Percentiles rank a stretch among this genome's conserved stretches.
Evolutionary conservation across 1,139 yeast genomes (phyloP).

Genomic region (Lodderomyces oxycetoniae): DNA sequence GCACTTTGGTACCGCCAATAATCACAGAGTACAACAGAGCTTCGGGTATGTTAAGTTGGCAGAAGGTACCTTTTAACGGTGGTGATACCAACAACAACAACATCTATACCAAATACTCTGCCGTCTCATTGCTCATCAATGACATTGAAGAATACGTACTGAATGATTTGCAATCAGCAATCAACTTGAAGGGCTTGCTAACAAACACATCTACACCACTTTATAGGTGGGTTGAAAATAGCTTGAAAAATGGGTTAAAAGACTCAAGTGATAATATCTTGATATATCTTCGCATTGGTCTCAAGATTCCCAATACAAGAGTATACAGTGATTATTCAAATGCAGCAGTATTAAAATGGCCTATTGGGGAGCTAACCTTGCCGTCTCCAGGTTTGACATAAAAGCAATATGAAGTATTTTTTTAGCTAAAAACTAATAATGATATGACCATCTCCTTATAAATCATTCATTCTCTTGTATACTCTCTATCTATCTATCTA

Average conservation of each 20-base stretch:
- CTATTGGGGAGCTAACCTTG: conserved; percentile 46
- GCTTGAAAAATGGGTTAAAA: conserved; percentile 20
- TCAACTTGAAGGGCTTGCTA: conserved; percentile 41
- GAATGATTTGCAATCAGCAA: conserved; percentile 9
- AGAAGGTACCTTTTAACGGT: conserved; percentile 9
- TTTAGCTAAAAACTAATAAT: no score
- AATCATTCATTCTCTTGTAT: no score
- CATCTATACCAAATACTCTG: conserved; percentile 25
- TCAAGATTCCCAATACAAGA: conserved; percentile 38
- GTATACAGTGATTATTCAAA: conserved; percentile 51
- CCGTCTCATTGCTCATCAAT: conserved; percentile 64
- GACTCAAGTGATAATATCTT: conserved; percentile 31
- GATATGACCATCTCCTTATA: no score
- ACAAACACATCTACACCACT: conserved; percentile 28
- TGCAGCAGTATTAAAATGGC: conserved; percentile 56
- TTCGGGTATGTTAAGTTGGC: conserved; percentile 36
- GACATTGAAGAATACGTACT: conserved; percentile 68
- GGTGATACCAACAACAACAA: conserved; percentile 8
- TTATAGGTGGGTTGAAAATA: conserved; percentile 26
- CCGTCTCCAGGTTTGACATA: conserved; percentile 45
- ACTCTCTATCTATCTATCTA: no score
- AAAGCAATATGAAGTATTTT: neutral
- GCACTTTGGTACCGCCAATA: conserved; percentile 48
- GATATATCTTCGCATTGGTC: conserved; percentile 53
- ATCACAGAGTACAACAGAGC: conserved; percentile 25